phyloP scores from a whole-genome alignment of 2,329 filamentous ascomycete genomes.

The Diaporthe citrichinensis region DNA sequence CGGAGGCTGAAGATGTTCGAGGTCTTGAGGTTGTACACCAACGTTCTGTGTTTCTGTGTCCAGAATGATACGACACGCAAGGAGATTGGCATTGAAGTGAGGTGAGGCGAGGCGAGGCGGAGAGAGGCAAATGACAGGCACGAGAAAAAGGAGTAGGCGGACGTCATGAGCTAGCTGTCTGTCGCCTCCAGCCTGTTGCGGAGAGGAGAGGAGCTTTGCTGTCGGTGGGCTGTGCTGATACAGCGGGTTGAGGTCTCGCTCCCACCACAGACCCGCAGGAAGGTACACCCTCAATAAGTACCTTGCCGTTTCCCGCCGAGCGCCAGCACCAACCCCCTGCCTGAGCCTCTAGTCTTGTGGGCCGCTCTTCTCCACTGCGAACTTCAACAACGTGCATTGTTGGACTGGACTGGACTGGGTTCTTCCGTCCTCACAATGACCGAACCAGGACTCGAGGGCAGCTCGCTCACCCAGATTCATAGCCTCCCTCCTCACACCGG shows the following conservation, averaged over 20 bases:
- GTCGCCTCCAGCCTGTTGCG: background rate
- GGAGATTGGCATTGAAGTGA: conserved; percentile 3
- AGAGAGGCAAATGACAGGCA: conserved; percentile 20
- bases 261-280: background rate
- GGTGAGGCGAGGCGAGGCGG: background rate
- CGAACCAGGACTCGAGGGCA: background rate
- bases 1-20: conserved; percentile 25
- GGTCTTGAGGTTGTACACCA: conserved; percentile 18
- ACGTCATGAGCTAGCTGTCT: background rate
- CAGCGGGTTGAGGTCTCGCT: background rate
- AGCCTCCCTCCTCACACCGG: background rate
- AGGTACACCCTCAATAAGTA: background rate
- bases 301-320: background rate
- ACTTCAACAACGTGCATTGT: conserved; percentile 16
- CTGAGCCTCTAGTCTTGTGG: conserved; percentile 6
- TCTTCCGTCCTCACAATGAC: background rate
- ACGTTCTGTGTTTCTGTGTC: conserved; percentile 10
- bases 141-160: background rate
- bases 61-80: background rate
- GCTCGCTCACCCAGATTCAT: background rate
- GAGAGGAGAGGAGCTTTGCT: background rate
- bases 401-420: background rate
- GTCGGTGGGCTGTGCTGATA: background rate
- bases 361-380: background rate
- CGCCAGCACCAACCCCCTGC: background rate